Conservation (phyloP, 2,329 filamentous ascomycete genomes). For the Ophiosphaerella korrae region DNA sequence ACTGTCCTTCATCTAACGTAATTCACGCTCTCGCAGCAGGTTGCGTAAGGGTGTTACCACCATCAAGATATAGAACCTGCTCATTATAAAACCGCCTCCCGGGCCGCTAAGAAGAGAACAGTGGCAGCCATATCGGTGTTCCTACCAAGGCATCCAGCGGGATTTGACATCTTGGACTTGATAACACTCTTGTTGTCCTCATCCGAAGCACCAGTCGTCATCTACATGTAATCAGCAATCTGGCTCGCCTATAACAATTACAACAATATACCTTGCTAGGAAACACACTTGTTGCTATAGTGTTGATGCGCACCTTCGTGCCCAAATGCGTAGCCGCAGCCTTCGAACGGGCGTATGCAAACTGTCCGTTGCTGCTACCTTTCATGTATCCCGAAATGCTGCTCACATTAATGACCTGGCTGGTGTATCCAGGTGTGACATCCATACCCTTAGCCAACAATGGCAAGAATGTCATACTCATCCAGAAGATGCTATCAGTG, state of each 20-base stretch:
- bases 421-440: constrained; percentile 54
- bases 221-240: constrained; percentile 36
- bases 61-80: constrained; percentile 59
- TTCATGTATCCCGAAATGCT: constrained; percentile 60
- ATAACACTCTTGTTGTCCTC: constrained; percentile 56
- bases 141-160: constrained; percentile 41
- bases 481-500: constrained; percentile 58
- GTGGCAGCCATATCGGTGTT: constrained; percentile 50
- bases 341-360: constrained; percentile 59
- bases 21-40: constrained; percentile 15
- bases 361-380: constrained; percentile 54
- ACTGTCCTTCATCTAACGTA: too few species aligned
- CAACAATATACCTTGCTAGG: constrained; percentile 38
- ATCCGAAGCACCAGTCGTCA: constrained; percentile 54
- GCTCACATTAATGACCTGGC: constrained; percentile 59
- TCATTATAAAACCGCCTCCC: constrained; percentile 59
- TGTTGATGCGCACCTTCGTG: constrained; percentile 51
- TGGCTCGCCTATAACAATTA: too few species aligned
- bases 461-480: constrained; percentile 60
- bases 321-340: constrained; percentile 54
- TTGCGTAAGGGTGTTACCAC: constrained; percentile 32
- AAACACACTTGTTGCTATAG: constrained; percentile 53
- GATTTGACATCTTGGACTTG: constrained; percentile 50
- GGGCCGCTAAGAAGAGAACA: constrained; percentile 57
- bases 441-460: constrained; percentile 57